These are phyloP conservation scores for Podosphaera fusca DNA, from an alignment of 2,329 filamentous ascomycete species.

Conservation along the genomic window DNA sequence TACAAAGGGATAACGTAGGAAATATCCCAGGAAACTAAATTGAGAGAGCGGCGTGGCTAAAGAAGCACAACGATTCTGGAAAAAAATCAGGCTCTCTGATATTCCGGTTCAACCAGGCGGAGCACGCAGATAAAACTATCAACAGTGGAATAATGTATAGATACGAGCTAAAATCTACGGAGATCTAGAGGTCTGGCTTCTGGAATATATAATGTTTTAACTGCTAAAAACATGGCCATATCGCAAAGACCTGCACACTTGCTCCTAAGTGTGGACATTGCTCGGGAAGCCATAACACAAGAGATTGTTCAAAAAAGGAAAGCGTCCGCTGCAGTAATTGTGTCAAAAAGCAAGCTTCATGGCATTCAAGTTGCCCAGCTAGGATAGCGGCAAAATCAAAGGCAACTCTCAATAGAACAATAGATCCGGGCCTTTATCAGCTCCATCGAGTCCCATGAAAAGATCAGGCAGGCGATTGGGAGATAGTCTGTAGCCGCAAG, in stretches of 20 bases:
- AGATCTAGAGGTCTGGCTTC: not conserved
- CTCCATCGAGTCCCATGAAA: not conserved
- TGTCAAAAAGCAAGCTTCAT: not conserved
- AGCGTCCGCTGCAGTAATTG: not conserved
- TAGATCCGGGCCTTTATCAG: not conserved
- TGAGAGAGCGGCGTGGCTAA: not conserved
- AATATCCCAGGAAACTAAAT: not conserved
- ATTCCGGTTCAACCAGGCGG: not conserved
- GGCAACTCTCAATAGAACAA: not conserved
- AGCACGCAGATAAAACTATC: not conserved
- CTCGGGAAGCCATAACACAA: not conserved
- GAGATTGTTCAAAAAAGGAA: not conserved
- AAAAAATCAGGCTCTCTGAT: not conserved
- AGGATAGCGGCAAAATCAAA: not conserved
- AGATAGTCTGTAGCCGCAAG: not conserved
- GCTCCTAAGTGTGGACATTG: not conserved
- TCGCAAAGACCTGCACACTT: not conserved
- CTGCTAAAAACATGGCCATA: too few species aligned
- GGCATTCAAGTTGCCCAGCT: not conserved
- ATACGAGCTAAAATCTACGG: not conserved
- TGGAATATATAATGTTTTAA: not conserved
- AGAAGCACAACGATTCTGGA: not conserved
- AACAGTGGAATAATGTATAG: not conserved
- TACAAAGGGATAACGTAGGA: not conserved
- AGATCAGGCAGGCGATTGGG: not conserved